Conservation (phyloP, 2,329 filamentous ascomycete genomes). For the Fusarium stilboides region DNA sequence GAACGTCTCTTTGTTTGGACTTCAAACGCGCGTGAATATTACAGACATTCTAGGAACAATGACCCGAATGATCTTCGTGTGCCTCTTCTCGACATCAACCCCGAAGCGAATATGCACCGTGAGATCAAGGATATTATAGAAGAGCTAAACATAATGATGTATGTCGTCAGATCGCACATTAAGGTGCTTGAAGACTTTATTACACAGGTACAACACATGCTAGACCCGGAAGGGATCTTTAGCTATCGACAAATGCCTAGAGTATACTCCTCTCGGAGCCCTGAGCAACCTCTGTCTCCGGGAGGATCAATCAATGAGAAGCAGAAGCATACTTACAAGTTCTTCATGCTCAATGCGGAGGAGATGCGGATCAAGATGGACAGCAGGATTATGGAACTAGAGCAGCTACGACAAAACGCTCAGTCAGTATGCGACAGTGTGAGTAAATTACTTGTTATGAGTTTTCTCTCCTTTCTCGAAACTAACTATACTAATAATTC, state of each 20-base stretch:
- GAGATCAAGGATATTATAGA: neutral
- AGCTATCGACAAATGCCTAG: neutral
- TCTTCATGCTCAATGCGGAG: conserved; percentile 1
- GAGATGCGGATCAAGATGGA: neutral
- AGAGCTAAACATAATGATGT: neutral
- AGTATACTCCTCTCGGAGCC: neutral
- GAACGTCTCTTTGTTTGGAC: neutral
- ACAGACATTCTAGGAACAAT: neutral
- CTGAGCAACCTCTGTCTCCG: neutral
- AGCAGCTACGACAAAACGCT: neutral
- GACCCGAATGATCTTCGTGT: neutral
- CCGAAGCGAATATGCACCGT: neutral
- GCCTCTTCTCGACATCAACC: neutral
- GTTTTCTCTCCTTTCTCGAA: no score
- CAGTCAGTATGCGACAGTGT: neutral
- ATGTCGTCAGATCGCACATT: neutral
- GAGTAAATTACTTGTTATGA: neutral
- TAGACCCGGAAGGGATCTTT: neutral
- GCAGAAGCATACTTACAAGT: neutral
- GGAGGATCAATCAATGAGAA: neutral
- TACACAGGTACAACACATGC: neutral
- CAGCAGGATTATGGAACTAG: neutral
- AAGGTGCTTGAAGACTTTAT: neutral
- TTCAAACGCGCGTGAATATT: neutral
- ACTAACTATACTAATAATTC: neutral